Conservation (phyloP, 2,329 filamentous ascomycete genomes). For the Corynespora cassiicola region DNA sequence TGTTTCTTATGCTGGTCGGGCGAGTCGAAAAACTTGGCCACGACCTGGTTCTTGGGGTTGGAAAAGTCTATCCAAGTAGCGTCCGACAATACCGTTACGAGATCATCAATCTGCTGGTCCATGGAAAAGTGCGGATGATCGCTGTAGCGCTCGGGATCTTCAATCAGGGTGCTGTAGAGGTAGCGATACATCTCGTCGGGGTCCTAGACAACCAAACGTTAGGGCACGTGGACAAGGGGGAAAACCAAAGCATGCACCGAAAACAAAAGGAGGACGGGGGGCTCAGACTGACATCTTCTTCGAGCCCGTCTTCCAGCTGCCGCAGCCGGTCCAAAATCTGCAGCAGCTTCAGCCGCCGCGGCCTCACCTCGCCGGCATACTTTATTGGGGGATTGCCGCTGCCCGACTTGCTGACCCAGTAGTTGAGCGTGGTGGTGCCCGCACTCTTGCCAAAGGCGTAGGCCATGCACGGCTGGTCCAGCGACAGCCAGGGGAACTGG, state of each 20-base stretch:
- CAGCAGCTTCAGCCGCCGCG: slow-evolving; percentile 66
- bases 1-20: slow-evolving; percentile 65
- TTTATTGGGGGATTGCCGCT: slow-evolving; percentile 62
- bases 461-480: slow-evolving; percentile 76
- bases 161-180: slow-evolving; percentile 72
- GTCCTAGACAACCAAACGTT: slow-evolving; percentile 44
- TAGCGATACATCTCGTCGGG: slow-evolving; percentile 56
- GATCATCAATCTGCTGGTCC: slow-evolving; percentile 74
- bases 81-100: slow-evolving; percentile 73
- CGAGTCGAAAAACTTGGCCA: slow-evolving; percentile 72
- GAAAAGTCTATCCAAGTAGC: slow-evolving; percentile 78
- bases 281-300: slow-evolving; percentile 49
- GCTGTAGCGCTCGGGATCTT: slow-evolving; percentile 68
- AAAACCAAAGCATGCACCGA: no score
- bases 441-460: slow-evolving; percentile 71
- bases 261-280: slow-evolving; percentile 19
- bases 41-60: slow-evolving; percentile 72
- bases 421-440: slow-evolving; percentile 75
- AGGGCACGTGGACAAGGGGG: slow-evolving; percentile 29
- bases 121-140: slow-evolving; percentile 65
- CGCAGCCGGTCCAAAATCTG: slow-evolving; percentile 53
- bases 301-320: slow-evolving; percentile 49
- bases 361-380: slow-evolving; percentile 64
- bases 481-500: slow-evolving; percentile 68
- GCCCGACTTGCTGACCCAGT: slow-evolving; percentile 69